Conservation (phyloP, 495 filamentous ascomycete species). For the Xylaria nigripes region DNA sequence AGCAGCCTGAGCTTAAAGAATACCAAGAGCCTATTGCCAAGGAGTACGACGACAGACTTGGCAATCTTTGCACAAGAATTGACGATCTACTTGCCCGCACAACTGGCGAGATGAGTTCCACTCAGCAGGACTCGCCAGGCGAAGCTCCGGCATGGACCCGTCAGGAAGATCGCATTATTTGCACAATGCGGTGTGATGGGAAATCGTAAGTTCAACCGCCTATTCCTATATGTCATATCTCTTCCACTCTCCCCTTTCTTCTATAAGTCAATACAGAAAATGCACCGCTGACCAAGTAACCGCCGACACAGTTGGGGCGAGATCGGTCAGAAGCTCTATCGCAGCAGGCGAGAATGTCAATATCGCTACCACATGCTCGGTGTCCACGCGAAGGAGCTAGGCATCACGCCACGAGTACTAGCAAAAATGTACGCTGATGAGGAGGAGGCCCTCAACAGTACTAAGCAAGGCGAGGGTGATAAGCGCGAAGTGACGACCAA, state of each 20-base stretch:
- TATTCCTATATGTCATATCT: neutral
- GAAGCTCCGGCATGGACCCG: conserved; percentile 2
- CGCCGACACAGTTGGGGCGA: conserved; percentile 6
- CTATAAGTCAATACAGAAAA: neutral
- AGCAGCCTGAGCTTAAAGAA: too few species aligned
- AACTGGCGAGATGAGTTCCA: neutral
- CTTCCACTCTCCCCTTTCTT: neutral
- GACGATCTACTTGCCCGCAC: too few species aligned
- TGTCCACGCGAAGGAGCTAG: conserved; percentile 1
- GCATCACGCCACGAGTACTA: neutral
- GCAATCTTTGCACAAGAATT: neutral
- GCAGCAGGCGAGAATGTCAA: conserved; percentile 14
- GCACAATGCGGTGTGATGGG: neutral
- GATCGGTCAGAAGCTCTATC: conserved; percentile 12
- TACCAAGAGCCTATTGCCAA: neutral
- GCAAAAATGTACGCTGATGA: conserved; percentile 8
- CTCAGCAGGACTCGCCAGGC: neutral
- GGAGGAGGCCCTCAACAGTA: neutral
- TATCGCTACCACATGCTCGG: conserved; percentile 12
- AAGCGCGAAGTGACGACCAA: too few species aligned
- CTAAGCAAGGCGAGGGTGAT: too few species aligned
- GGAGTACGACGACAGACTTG: neutral
- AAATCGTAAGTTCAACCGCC: conserved; percentile 4
- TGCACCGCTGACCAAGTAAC: neutral
- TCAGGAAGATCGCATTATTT: conserved; percentile 3